Evolutionary conservation across 768 basidiomycete genomes (phyloP).

Genomic region (Boletus coccyginus): DNA sequence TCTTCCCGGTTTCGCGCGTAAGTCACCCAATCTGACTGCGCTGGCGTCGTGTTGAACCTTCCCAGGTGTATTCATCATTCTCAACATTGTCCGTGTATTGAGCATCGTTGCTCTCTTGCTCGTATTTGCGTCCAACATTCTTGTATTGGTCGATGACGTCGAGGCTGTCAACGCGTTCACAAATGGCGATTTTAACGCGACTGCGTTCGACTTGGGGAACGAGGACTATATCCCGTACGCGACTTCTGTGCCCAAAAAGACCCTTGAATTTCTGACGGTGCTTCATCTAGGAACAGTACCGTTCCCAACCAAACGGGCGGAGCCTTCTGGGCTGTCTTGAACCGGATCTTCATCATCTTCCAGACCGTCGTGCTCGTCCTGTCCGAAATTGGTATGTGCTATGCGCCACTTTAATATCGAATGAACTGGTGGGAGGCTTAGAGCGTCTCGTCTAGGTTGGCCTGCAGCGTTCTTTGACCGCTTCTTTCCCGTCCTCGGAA

Average conservation of each 20-base stretch:
- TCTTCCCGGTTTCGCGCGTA: conserved; percentile 30
- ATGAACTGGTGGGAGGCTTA: not conserved
- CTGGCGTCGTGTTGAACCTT: not conserved
- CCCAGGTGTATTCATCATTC: conserved; percentile 60
- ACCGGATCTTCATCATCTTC: conserved; percentile 81
- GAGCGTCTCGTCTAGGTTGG: conserved; percentile 45
- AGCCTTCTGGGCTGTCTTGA: conserved; percentile 87
- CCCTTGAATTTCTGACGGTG: not conserved
- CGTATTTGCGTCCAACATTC: conserved; percentile 73
- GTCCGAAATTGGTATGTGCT: conserved; percentile 38
- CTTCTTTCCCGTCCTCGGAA: conserved; percentile 91
- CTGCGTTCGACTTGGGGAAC: conserved; percentile 44
- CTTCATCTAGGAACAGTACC: conserved; percentile 55
- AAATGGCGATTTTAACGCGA: conserved; percentile 35
- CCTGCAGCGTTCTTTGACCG: conserved; percentile 75
- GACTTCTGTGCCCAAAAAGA: not conserved
- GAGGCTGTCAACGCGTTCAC: conserved; percentile 68
- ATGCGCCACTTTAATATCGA: too few species aligned
- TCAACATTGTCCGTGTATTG: conserved; percentile 73
- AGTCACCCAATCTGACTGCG: conserved; percentile 1
- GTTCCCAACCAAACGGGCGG: conserved; percentile 95
- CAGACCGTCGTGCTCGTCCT: conserved; percentile 71
- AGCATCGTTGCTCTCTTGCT: conserved; percentile 78
- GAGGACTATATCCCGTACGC: conserved; percentile 83
- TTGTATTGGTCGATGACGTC: conserved; percentile 73